Evolutionary conservation across 2,329 filamentous ascomycete genomes (phyloP), one percentile per base, ranked within the genome.

Genomic region (Monilinia polystroma): DNA sequence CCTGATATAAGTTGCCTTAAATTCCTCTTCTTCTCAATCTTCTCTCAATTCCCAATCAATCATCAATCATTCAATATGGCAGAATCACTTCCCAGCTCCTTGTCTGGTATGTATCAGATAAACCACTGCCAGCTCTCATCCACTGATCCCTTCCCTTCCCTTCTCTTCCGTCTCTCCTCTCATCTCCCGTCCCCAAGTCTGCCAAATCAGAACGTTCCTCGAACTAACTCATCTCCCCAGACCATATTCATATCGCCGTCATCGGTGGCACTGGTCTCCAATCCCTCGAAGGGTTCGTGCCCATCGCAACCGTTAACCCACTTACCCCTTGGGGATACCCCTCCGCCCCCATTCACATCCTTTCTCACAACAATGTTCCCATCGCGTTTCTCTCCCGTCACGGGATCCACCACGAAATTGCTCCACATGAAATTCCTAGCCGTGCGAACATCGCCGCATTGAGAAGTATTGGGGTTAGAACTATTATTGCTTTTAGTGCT

Each of bases 361-460:
- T 97, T 75, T 88, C 93, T 78, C 94, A 97, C 84, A 85, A 87
- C 71, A 90, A 90, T 72, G 87, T 89, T 54, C 87, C 91, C 70
- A 86, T 99, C 70, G 95, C 95, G 66, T 99, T 99, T 83, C 87
- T 99, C 73, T 92, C 93, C 70, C 92, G 95, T 55, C 95, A 99
- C 80, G 95, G 95, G 72, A 78, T 87, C 16, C 84, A 95, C 85
- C 95, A 99, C 82, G 86, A 97, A 79, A 84, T 91, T 72, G 92
- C 93, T 7, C 95, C 95, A 0, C 93, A 97, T 77, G 95, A 99
- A 80, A 91, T 99, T n/a, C 93, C 93, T 68, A 87, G 89, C 72
- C 92, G 92, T 70, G 95, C 95, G 79, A 99, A 98, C 82, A 96
- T 99, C 75, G 94, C 95, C n/a, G 95, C 95, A n/a, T 84, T 99